These are phyloP conservation scores for Fonsecaea pedrosoi DNA, from an alignment of 2,329 filamentous ascomycete genomes.

Conservation along the genomic window DNA sequence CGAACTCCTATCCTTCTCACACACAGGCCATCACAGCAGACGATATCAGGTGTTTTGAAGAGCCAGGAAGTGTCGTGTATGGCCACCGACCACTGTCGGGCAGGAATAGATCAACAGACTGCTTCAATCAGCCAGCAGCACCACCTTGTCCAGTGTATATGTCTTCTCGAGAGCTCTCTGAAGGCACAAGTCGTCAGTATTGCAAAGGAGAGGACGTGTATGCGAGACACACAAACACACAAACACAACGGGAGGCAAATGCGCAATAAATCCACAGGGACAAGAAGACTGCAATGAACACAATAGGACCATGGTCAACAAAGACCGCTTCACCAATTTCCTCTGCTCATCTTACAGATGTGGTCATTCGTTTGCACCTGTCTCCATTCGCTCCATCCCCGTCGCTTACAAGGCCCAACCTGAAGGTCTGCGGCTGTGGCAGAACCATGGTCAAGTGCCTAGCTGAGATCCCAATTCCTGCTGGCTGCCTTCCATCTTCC, in stretches of 20 bases:
- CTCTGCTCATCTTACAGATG: conserved; percentile 30
- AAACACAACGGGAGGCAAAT: conserved; percentile 21
- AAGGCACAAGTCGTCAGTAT: not conserved
- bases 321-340: conserved; percentile 29
- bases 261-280: conserved; percentile 25
- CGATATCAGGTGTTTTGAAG: not conserved
- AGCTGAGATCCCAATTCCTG: conserved; percentile 39
- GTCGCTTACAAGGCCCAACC: conserved; percentile 21
- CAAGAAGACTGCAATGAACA: conserved; percentile 19
- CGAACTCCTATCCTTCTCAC: not conserved
- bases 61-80: not conserved
- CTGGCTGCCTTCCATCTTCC: conserved; percentile 27
- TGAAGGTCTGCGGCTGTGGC: conserved; percentile 23
- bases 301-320: conserved; percentile 22
- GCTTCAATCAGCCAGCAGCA: conserved; percentile 8
- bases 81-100: not conserved
- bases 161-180: not conserved
- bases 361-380: conserved; percentile 28
- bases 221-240: not conserved
- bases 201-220: conserved; percentile 8
- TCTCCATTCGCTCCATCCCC: conserved; percentile 21
- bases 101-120: not conserved
- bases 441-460: conserved; percentile 35
- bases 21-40: not conserved
- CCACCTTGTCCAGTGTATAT: not conserved